Conservation (phyloP, 2,329 filamentous ascomycete genomes). For the Aspergillus sp. region DNA sequence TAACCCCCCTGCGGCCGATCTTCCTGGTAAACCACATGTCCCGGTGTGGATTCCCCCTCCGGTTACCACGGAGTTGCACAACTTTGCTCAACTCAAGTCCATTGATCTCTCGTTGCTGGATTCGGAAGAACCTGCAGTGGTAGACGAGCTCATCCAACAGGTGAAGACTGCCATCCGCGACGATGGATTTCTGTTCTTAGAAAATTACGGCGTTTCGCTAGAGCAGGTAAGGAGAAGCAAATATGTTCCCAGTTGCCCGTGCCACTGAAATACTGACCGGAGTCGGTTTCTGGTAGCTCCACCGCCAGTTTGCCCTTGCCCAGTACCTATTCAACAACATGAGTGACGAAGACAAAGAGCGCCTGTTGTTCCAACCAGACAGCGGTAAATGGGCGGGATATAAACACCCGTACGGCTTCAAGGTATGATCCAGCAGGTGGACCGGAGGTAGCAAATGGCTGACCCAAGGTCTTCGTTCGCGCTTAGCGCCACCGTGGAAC, state of each 20-base stretch:
- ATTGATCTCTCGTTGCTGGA: constrained; percentile 47
- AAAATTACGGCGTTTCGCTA: constrained; percentile 52
- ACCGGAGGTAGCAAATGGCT: no score
- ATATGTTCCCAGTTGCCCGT: no score
- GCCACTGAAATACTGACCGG: no score
- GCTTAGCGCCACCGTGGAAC: constrained; percentile 45
- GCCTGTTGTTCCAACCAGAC: constrained; percentile 49
- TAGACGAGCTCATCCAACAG: constrained; percentile 44
- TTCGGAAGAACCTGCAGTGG: constrained; percentile 42
- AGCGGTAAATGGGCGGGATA: constrained; percentile 52
- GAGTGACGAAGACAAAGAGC: constrained; percentile 49
- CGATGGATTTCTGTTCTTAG: constrained; percentile 49
- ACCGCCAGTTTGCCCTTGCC: constrained; percentile 52
- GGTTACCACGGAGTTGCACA: constrained; percentile 45
- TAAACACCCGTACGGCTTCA: constrained; percentile 49
- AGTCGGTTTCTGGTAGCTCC: no score
- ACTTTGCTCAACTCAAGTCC: constrained; percentile 44
- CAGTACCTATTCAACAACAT: constrained; percentile 54
- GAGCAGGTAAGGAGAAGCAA: constrained; percentile 31
- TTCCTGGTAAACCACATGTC: constrained; percentile 43
- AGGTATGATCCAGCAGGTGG: constrained; percentile 31
- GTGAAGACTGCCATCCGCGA: constrained; percentile 45
- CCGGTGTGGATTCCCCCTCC: constrained; percentile 46
- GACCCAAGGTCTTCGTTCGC: no score
- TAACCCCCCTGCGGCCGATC: constrained; percentile 38